Evolutionary conservation across 257 asterid species (phyloP), one percentile per base, ranked within the genome.

Genomic region (Orobanche coerulescens): DNA sequence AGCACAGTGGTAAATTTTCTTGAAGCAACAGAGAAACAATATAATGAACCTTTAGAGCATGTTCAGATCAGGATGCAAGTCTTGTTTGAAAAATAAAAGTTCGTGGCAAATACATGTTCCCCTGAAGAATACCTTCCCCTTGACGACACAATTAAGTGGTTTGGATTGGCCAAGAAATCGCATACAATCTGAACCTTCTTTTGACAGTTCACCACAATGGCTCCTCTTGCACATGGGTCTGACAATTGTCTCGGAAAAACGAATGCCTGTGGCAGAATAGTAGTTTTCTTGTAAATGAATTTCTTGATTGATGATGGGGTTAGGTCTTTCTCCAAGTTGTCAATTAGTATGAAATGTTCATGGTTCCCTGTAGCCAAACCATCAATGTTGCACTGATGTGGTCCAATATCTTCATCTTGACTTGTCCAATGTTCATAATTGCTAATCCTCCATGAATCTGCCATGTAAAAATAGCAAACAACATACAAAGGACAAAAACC

Each of bases 381-480:
- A 51, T 58, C 49, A 42, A 42, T 42, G 49, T 14, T 42, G 37
- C 63, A 63, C 25, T 68, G 58, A 34, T 40, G 37, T 6, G 79
- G 78, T 50, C 93, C 82, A 40, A 77, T 28, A 57, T 81, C 87
- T 65, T 73, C 72, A 52, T 79, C 85, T 56, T 70, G 71, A 54
- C 71, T 20, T 14, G 53, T 47, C 53, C 53, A 47, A 3, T 47
- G 53, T 10, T 47, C 53, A 47, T 47, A 47, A 47, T 19, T 47
- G 53, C 26, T 47, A 47, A 47, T 47, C 49, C 19, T 52, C 11
- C 43, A 72, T 58, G 74, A 62, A 33, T 34, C 62, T 54, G 53
- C 65, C 61, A 61, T 43, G 18, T 5, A 25, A 20, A 67, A 26
- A 64, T 23, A 66, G 43, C 5, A 20, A 40, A 23, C 47, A 42